A percentile compares a stretch with the other conserved stretches of the same genome.
Conservation (phyloP, 2,329 filamentous ascomycete genomes). For the Esteya vermicola region DNA sequence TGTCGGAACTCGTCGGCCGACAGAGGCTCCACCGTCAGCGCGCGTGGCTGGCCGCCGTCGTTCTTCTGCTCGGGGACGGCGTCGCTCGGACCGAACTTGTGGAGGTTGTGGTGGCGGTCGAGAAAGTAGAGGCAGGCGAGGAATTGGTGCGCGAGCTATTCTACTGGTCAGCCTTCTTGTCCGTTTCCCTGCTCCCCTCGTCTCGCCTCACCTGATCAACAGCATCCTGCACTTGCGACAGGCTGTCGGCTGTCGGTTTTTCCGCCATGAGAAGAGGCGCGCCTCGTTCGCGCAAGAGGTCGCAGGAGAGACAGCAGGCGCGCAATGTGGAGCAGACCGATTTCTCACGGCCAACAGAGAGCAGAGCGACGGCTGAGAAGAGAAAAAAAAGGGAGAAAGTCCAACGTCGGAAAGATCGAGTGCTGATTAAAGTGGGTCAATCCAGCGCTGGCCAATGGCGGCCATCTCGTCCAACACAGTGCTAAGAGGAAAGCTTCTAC, state of each 20-base stretch:
- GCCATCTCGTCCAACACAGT: no score
- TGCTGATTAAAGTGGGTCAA: no score
- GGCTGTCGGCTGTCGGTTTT: slow-evolving; percentile 50
- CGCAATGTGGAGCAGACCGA: background rate
- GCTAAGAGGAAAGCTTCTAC: no score
- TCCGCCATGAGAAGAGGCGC: slow-evolving; percentile 10
- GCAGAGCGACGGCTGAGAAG: no score
- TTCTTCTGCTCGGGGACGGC: slow-evolving; percentile 42
- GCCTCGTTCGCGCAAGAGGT: no score
- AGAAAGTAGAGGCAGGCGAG: slow-evolving; percentile 53
- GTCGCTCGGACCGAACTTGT: slow-evolving; percentile 41
- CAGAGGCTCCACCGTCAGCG: slow-evolving; percentile 38
- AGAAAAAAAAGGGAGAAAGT: no score
- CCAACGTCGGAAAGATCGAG: no score
- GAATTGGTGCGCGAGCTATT: slow-evolving; percentile 56
- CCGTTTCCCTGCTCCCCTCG: background rate
- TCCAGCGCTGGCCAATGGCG: no score
- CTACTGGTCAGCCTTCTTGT: background rate
- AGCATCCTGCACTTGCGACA: slow-evolving; percentile 76
- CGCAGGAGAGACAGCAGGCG: background rate
- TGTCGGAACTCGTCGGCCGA: slow-evolving; percentile 50
- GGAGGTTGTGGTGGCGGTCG: slow-evolving; percentile 53
- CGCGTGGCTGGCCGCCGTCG: slow-evolving; percentile 8
- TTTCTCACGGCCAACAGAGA: no score
- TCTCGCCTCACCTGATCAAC: slow-evolving; percentile 51